Conservation (phyloP, 805 yeast species). For the Suhomyces sp. region DNA sequence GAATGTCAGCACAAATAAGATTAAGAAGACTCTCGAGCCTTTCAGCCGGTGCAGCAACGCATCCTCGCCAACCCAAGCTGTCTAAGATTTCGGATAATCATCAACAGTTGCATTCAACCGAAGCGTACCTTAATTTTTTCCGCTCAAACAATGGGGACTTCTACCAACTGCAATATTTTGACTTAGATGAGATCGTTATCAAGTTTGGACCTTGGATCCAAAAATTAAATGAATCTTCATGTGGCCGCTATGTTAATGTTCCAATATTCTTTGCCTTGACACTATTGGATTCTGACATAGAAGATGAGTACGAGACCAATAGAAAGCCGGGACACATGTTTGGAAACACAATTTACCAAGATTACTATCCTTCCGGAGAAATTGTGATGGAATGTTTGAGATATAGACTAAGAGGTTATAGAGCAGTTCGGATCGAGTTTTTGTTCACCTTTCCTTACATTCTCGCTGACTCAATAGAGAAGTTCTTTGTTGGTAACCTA, state of each 20-base stretch:
- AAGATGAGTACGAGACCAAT: neutral
- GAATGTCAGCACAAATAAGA: neutral
- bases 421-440: slow-evolving; percentile 3
- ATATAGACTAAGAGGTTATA: slow-evolving; percentile 5
- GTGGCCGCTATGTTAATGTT: slow-evolving; percentile 4
- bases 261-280: slow-evolving; percentile 7
- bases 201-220: slow-evolving; percentile 10
- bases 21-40: neutral
- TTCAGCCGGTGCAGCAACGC: neutral
- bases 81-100: neutral
- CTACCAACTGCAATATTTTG: slow-evolving; percentile 4
- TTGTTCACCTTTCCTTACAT: slow-evolving; percentile 4
- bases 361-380: slow-evolving; percentile 9
- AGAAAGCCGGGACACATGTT: slow-evolving; percentile 6
- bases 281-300: neutral
- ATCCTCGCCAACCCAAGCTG: neutral
- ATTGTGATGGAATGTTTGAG: slow-evolving; percentile 9
- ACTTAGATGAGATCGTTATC: slow-evolving; percentile 5
- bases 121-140: neutral
- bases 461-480: slow-evolving; percentile 2
- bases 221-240: slow-evolving; percentile 1
- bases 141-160: neutral
- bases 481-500: slow-evolving; percentile 4
- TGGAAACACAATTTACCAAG: slow-evolving; percentile 7
- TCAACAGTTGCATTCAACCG: neutral